Evolutionary conservation across 805 yeast species (phyloP), one percentile per base, ranked within the genome.

Genomic region (Cyberlindnera maclurae): DNA sequence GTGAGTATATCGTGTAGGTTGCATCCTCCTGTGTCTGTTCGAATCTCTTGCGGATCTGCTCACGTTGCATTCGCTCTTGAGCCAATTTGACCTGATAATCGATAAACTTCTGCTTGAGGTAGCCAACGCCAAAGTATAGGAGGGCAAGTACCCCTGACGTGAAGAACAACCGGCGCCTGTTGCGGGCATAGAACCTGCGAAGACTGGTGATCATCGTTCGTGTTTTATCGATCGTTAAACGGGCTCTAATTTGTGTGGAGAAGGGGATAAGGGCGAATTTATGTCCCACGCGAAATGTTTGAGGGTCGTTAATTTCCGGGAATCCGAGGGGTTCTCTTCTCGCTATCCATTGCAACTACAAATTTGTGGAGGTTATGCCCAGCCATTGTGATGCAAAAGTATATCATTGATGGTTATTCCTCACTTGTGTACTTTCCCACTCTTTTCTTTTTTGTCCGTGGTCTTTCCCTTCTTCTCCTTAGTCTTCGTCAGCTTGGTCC

Each of bases 21-120:
- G 96, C 85, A 60, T 90, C 97, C 49, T 80, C 79, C 54, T 89
- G 97, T 10, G 96, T 90, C 64, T 88, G 96, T 36, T 82, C 78
- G 52, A 88, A 90, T 41, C 97, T 66, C 49, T 93, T 71, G 49
- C 80, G 80, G 42, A 89, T 82, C 49, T 77, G 82, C 46, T 79
- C 85, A 36, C 71, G 67, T 16, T 82, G 73, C 37, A 75, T 70
- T 32, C 75, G 70, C 58, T 79, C 82, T 46, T 75, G 75, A 33
- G 70, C 63, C 29, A 78, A 50, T 34, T 68, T 64, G 37, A 70
- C 64, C 49, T 77, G 82, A 32, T 72, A 62, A 49, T 73, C 75
- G 12, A 57, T 46, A 31, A 77, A 55, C 53, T 73, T 71, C 39
- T 57, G 50, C 39, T 64, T 62, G 15, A 75, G 59, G 47, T 65